Base-by-base conservation (phyloP, 106 monocot genomes). In the Cymbidium sinense region DNA sequence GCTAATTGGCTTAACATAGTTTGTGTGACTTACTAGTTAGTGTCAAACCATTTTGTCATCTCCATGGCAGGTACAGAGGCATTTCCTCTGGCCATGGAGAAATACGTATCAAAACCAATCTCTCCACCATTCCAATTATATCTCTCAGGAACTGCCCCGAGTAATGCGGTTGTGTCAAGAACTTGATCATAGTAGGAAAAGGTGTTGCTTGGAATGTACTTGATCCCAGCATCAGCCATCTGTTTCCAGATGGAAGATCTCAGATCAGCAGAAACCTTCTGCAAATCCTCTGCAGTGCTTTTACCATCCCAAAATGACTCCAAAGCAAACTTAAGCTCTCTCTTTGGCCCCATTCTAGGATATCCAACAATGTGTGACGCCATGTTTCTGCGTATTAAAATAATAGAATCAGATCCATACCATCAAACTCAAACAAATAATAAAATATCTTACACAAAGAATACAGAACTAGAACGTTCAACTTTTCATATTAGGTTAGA, bases 171-270 rank as follows among this genome's bases (percentile, higher is more conserved):
- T 5, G 91, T 88, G 72, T 91, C 91, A 50, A 89, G 86, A 44
- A 89, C 84, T 70, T 89, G 89, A 70, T 89, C 89, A 61, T 89
- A 89, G 61, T 86, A 89, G 7, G 89, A 89, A 71, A 89, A 89
- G 25, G 86, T 86, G 70, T 89, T 89, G 89, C 89, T 86, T 33
- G 89, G 89, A 74, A 89, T 89, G 81, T 84, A 84, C 67, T 89
- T 86, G 79, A 86, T 89, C 62, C 89, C 89, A 75, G 89, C 84
- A 71, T 10, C 82, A 79, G 84, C 39, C 86, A 89, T 89, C 79
- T 86, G 89, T 77, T 89, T 89, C 89, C 89, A 89, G 73, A 89
- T 89, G 77, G 89, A 89, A 44, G 82, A 34, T 73, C 89, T 89
- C 43, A 89, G 81, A 82, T 89, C 89, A 5, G 84, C 73, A 33